Evolutionary conservation across 2,329 filamentous ascomycete genomes (phyloP), one percentile per base, ranked within the genome.

Genomic region (Tolypocladium pustulatum): DNA sequence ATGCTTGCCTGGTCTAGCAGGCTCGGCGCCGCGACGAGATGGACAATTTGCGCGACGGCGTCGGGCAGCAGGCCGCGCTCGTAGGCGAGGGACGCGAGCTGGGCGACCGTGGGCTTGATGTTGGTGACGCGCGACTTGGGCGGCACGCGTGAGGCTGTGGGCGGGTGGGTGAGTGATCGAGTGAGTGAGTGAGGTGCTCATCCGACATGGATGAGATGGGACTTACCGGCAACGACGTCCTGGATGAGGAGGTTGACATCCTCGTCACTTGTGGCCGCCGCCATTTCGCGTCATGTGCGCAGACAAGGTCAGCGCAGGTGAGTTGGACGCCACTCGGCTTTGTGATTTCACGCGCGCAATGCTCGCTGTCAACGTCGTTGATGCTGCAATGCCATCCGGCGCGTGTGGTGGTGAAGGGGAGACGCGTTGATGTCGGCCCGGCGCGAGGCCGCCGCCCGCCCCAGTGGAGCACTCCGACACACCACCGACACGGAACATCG

Each of bases 1-100:
- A 87, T 78, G 64, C 85, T 91, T 34, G 85, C 85, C 71, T 94
- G 91, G 69, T 94, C 90, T 27, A 96, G 80, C 64, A 86, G 77
- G 64, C 79, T 89, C 54, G 85, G 85, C 27, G 77, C 76, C 25
- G 86, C 86, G 63, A 90, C 72, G 58, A 93, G 76, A 59, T 86
- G 81, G 63, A 94, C 74, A 37, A 95, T 76, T 57, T 80, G 77
- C 58, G 78, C 74, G 55, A 95, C 78, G 34, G 82, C 78, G 43
- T 79, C 75, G 8, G 81, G 77, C 46, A 84, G 75, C 57, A 94
- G 77, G 9, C 91, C 91, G 59, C 81, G 76, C 61, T 88, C 84
- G 71, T 89, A 90, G 13, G 84, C 83, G 63, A 82, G 75, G 6
- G 81, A 80, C 54, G 81, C 77, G 58, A 91, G 77, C 32, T 75